These are phyloP conservation scores for Solanum gracilifrons DNA, from an alignment of 257 asterid genomes.

Conservation along the genomic window DNA sequence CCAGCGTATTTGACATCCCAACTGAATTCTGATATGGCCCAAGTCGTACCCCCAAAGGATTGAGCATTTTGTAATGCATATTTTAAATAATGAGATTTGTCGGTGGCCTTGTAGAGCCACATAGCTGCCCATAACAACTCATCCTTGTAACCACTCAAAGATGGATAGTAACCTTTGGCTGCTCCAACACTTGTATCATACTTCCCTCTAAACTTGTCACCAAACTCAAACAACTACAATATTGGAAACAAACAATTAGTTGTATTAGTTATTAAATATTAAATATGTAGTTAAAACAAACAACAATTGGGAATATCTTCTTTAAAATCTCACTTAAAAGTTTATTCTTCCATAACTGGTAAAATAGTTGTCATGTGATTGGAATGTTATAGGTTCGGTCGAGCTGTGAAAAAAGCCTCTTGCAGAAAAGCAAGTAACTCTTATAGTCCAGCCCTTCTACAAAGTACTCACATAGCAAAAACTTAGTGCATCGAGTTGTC, in stretches of 20 bases:
- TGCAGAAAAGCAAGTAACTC: accelerated
- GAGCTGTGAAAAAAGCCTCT: not conserved
- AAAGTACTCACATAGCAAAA: accelerated
- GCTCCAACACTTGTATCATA: constrained; percentile 61
- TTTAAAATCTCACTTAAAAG: not conserved
- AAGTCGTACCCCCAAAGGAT: constrained; percentile 72
- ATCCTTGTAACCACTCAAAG: constrained; percentile 81
- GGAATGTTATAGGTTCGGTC: accelerated
- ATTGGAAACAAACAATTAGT: not conserved
- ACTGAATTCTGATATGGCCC: constrained; percentile 80
- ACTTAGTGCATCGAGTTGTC: not conserved
- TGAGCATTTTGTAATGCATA: constrained; percentile 46
- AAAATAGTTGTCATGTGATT: not conserved
- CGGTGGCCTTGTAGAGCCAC: constrained; percentile 88
- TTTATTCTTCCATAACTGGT: accelerated
- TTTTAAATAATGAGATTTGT: constrained; percentile 32
- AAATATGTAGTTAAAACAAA: not conserved
- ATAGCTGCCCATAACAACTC: constrained; percentile 94
- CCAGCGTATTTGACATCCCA: constrained; percentile 96
- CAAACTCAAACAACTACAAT: constrained; percentile 76
- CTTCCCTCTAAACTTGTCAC: constrained; percentile 65
- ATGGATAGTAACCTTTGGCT: constrained; percentile 71
- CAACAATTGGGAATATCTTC: not conserved
- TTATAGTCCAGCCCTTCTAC: accelerated
- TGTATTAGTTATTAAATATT: not conserved